Conservation (phyloP, 2,329 filamentous ascomycete genomes). For the Zymoseptoria tritici region DNA sequence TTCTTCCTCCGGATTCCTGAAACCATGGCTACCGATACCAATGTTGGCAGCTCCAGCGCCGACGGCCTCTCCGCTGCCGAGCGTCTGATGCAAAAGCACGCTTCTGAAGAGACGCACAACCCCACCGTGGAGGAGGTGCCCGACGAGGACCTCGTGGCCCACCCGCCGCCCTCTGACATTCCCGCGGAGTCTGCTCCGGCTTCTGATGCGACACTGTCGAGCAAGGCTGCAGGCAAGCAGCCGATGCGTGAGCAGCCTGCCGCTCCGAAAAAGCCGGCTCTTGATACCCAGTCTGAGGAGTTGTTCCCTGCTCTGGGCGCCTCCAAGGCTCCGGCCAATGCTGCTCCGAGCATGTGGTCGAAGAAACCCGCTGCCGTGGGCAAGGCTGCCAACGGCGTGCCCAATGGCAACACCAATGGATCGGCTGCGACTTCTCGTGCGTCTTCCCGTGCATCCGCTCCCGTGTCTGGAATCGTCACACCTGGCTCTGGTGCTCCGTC, state of each 20-base stretch:
- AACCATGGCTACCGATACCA: constrained; percentile 20
- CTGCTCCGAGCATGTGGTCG: constrained; percentile 69
- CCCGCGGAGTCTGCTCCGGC: constrained; percentile 35
- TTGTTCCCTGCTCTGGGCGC: constrained; percentile 86
- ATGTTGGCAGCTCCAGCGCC: constrained; percentile 14
- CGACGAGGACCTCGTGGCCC: constrained; percentile 67
- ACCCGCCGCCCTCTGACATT: constrained; percentile 45
- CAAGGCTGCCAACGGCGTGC: constrained; percentile 37
- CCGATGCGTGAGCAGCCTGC: constrained; percentile 45
- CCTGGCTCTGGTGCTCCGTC: constrained; percentile 47
- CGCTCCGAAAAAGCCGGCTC: constrained; percentile 31
- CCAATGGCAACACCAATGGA: constrained; percentile 49
- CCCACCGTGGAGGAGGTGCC: constrained; percentile 63
- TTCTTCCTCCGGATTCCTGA: constrained; percentile 14
- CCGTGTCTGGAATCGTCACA: constrained; percentile 50
- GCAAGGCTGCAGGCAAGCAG: constrained; percentile 63
- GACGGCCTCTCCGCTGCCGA: constrained; percentile 43
- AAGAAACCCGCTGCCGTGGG: constrained; percentile 51
- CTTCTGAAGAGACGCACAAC: constrained; percentile 43
- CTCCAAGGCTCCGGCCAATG: constrained; percentile 55
- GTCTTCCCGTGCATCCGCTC: constrained; percentile 54
- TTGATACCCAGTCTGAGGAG: constrained; percentile 85
- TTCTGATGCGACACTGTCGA: constrained; percentile 45
- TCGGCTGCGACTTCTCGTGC: constrained; percentile 39
- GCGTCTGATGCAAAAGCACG: constrained; percentile 47